These are phyloP conservation scores for Macroventuria anomochaeta DNA, from an alignment of 2,329 filamentous ascomycete species.

Conservation along the genomic window DNA sequence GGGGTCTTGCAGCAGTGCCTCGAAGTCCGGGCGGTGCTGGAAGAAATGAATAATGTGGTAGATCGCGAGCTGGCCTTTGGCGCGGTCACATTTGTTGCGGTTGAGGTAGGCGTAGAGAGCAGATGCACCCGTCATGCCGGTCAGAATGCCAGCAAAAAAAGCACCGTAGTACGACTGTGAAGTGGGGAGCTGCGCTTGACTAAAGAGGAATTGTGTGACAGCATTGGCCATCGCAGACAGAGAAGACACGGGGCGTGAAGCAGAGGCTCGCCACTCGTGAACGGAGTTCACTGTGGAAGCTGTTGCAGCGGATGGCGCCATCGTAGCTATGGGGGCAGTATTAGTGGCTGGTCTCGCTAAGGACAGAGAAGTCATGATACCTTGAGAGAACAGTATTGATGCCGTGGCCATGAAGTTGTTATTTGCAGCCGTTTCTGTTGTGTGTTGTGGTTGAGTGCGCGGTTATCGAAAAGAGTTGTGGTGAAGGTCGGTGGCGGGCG, in stretches of 20 bases:
- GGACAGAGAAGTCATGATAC: not conserved
- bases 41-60: constrained; percentile 16
- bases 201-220: constrained; percentile 16
- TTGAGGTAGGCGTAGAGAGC: constrained; percentile 13
- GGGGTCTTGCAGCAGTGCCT: not conserved
- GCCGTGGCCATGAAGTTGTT: not conserved
- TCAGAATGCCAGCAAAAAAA: constrained; percentile 10
- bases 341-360: not conserved
- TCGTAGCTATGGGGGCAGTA: not conserved
- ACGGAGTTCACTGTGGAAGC: not conserved
- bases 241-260: not conserved
- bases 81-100: constrained; percentile 5
- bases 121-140: not conserved
- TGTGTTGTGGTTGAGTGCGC: not conserved
- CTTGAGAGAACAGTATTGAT: not conserved
- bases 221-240: constrained; percentile 10
- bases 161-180: constrained; percentile 3
- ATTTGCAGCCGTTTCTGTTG: not conserved
- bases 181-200: constrained; percentile 6
- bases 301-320: not conserved
- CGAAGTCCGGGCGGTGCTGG: not conserved
- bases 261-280: not conserved
- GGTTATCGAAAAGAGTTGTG: not conserved
- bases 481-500: not conserved
- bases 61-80: constrained; percentile 25